Percentiles rank a stretch among this genome's conserved stretches.
Evolutionary conservation across 129 eudicot genomes (phyloP).

Genomic region (Calendula officinalis): DNA sequence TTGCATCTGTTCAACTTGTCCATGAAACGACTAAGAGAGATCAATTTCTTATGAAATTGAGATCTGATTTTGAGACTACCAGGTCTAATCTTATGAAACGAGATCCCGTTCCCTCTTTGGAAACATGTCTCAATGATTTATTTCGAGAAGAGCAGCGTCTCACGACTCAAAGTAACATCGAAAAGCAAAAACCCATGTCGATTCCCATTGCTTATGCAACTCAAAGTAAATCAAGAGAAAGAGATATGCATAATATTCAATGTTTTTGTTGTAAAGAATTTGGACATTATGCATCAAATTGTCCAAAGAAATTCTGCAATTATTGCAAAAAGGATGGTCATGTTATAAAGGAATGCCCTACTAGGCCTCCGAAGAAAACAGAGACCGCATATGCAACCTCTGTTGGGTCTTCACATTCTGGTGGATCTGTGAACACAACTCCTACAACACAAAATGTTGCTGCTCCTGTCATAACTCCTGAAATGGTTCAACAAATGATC

Average conservation of each 20-base stretch:
- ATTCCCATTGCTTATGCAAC: constrained; percentile 12
- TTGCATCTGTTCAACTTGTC: not conserved
- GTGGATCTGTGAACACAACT: not conserved
- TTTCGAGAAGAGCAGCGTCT: constrained; percentile 27
- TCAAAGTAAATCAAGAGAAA: not conserved
- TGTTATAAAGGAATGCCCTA: not conserved
- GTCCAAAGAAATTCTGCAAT: constrained; percentile 19
- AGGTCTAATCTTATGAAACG: constrained; percentile 23
- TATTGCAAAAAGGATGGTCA: constrained; percentile 27
- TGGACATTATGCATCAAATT: constrained; percentile 23
- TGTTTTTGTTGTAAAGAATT: constrained; percentile 18
- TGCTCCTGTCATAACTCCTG: constrained; percentile 5
- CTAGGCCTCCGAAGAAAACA: not conserved
- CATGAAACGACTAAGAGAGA: constrained; percentile 23
- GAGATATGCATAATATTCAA: not conserved
- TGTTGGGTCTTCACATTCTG: not conserved
- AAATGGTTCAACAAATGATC: constrained; percentile 23
- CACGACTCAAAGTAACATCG: constrained; percentile 4
- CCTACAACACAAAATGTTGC: not conserved
- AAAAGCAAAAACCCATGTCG: constrained; percentile 12
- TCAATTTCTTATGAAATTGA: constrained; percentile 30
- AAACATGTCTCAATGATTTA: constrained; percentile 21
- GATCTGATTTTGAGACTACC: constrained; percentile 21
- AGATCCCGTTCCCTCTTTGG: constrained; percentile 18
- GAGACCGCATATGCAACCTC: not conserved